A percentile compares a stretch with the other conserved stretches of the same genome.
These are phyloP conservation scores for Aspergillus caelatus DNA, from an alignment of 2,329 filamentous ascomycete genomes.

Conservation along the genomic window DNA sequence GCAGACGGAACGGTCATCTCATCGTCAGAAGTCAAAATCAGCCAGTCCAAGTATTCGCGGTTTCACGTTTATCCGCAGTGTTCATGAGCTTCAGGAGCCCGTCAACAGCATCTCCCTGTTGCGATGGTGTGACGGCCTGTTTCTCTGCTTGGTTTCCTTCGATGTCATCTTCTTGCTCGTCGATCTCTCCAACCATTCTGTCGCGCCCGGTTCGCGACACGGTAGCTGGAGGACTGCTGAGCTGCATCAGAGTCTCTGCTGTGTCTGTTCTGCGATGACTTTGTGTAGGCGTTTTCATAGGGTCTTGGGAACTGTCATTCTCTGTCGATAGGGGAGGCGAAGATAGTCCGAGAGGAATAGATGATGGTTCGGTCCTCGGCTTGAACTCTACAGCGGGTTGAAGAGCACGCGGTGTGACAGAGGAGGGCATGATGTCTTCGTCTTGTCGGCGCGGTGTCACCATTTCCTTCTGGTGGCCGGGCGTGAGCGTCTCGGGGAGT, in stretches of 20 bases:
- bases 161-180: not conserved
- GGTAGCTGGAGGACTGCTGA: conserved; percentile 39
- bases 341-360: conserved; percentile 15
- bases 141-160: not conserved
- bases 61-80: conserved; percentile 33
- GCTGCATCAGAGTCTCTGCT: conserved; percentile 35
- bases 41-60: conserved; percentile 26
- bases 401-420: conserved; percentile 13
- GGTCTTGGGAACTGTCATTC: conserved; percentile 17
- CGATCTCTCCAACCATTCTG: conserved; percentile 7
- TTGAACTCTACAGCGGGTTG: conserved; percentile 22
- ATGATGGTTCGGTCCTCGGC: conserved; percentile 12
- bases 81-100: conserved; percentile 45
- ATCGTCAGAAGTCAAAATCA: conserved; percentile 13
- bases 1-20: not conserved
- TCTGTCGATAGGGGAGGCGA: conserved; percentile 22
- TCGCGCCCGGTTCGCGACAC: conserved; percentile 22
- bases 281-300: conserved; percentile 26
- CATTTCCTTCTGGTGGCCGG: not conserved
- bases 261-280: conserved; percentile 11
- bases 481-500: conserved; percentile 15
- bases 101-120: conserved; percentile 42
- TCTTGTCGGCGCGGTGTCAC: not conserved
- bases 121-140: conserved; percentile 27
- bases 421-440: not conserved